Base-by-base conservation (phyloP, 768 basidiomycete genomes). In the Nidularia pulvinata region DNA sequence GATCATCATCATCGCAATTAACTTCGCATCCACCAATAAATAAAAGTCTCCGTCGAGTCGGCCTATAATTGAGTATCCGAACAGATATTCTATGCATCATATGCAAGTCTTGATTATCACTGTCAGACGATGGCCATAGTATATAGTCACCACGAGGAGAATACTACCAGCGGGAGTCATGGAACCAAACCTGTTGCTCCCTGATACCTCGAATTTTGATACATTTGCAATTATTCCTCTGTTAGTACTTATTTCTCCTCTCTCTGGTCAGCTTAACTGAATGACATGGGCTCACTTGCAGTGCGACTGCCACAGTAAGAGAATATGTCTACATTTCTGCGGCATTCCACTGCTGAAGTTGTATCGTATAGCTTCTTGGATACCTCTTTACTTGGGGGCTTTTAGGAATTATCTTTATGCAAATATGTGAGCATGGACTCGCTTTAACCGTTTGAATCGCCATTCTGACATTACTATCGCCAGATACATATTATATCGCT, bases 401-500 rank as follows among this genome's bases (percentile, higher is more conserved):
- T n/a, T 7, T n/a, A 30, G 48, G 48, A 50, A 30, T 49, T 32
- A 11, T 49, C 7, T 14, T 22, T 3, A 4, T 34, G 9, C 48
- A 49, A 49, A 22, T 9, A 14, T 46, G 48, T 36, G 39, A 42
- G 39, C 5, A 19, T 42, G 16, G 16, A 3, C 39, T 3, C 16
- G 5, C 39, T 13, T 42, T 19, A 3, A 42, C 22, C 34, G 48
- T 33, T 13, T 34, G 22, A 13, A 36, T 25, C 32, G 14, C 22
- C 22, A 4, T 11, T 22, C 10, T 32, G 14, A n/a, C 13, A 2
- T 32, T 49, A 22, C 13, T 10, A 11, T 16, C 16, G 7, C 14
- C 33, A 56, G 55, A 56, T 33, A 33, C 52, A 25, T 56, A 56
- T 52, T 56, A 56, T 33, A 46, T 52, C 6, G 55, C 55, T 1